phyloP scores from a whole-genome alignment of 257 asterid genomes.

The Jasminum sambac region DNA sequence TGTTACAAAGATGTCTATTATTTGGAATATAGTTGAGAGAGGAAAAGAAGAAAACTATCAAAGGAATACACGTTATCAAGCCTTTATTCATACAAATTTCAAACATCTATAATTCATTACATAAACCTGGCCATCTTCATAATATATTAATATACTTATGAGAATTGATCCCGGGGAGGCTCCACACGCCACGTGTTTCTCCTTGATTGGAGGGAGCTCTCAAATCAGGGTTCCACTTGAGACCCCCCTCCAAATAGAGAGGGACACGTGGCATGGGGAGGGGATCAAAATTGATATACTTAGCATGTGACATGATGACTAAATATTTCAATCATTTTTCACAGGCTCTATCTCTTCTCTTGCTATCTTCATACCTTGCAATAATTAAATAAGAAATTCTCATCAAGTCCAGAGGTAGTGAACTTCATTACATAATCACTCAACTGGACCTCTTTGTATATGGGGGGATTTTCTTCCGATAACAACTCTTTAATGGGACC shows the following conservation, averaged over 20 bases:
- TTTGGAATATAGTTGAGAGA: too few relatives aligned
- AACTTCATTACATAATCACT: constrained; percentile 37
- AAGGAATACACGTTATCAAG: too few relatives aligned
- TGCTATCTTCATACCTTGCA: constrained; percentile 32
- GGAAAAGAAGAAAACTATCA: too few relatives aligned
- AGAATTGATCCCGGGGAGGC: too few relatives aligned
- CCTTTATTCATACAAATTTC: not conserved
- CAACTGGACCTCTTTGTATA: constrained; percentile 33
- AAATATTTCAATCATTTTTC: not conserved
- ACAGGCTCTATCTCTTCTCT: not conserved
- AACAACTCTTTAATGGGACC: constrained; percentile 53
- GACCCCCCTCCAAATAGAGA: too few relatives aligned
- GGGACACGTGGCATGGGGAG: too few relatives aligned
- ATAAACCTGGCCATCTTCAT: not conserved
- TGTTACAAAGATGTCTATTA: too few relatives aligned
- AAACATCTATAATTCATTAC: not conserved
- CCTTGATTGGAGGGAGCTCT: too few relatives aligned
- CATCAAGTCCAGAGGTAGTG: constrained; percentile 34
- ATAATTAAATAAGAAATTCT: constrained; percentile 35
- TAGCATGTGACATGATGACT: not conserved
- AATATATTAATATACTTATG: too few relatives aligned
- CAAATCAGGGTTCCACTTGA: too few relatives aligned
- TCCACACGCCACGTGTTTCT: too few relatives aligned
- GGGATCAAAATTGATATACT: too few relatives aligned
- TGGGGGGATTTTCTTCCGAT: constrained; percentile 44